Conservation (phyloP, 2,329 filamentous ascomycete species). For the Penicillium sp. region DNA sequence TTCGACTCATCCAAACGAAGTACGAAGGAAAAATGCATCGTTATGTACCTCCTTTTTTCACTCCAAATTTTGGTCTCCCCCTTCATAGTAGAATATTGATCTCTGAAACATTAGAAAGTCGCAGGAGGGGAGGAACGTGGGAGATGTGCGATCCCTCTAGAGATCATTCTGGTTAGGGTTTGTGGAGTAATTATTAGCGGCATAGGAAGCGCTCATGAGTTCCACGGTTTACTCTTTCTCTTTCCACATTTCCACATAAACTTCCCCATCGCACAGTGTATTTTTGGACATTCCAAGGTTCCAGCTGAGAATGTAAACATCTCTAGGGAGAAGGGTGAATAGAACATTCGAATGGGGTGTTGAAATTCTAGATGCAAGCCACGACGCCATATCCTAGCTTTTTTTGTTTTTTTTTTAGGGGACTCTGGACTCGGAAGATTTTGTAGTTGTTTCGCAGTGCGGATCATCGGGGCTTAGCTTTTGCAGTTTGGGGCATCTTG, state of each 20-base stretch:
- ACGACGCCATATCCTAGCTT: background rate
- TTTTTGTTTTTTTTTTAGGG: background rate
- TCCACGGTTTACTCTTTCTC: constrained; percentile 1
- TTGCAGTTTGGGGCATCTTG: constrained; percentile 29
- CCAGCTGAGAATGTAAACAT: background rate
- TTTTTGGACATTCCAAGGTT: background rate
- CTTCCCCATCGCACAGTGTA: background rate
- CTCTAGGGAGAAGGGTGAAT: too few species aligned
- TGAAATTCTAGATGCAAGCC: constrained; percentile 2
- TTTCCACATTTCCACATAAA: background rate
- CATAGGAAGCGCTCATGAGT: constrained; percentile 9
- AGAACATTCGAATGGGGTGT: background rate
- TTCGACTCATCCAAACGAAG: constrained; percentile 18
- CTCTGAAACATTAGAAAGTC: constrained; percentile 7
- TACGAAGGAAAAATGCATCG: constrained; percentile 1
- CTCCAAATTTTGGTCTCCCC: background rate
- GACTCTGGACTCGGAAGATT: constrained; percentile 11
- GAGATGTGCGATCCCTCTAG: constrained; percentile 9
- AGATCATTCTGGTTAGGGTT: constrained; percentile 14
- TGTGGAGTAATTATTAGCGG: constrained; percentile 15
- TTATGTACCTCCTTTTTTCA: constrained; percentile 6
- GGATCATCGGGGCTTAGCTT: constrained; percentile 35
- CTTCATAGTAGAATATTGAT: background rate
- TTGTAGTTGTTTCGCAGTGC: constrained; percentile 25
- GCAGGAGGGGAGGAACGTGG: constrained; percentile 13